phyloP scores from a whole-genome alignment of 2,329 filamentous ascomycete species.

The Nemania bipapillata region DNA sequence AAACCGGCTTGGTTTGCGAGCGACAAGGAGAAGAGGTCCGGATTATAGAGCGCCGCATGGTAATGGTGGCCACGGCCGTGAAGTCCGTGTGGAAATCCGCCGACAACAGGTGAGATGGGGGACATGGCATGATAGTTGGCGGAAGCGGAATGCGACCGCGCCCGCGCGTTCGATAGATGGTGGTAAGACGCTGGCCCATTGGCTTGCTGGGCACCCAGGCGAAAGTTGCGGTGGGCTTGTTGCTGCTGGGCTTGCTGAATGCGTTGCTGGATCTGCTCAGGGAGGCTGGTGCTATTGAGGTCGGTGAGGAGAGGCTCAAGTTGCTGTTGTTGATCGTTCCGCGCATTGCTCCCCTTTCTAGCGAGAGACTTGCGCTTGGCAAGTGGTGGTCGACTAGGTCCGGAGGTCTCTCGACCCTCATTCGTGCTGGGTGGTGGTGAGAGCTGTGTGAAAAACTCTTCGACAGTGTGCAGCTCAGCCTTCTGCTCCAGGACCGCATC shows the following conservation, averaged over 20 bases:
- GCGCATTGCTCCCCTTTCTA: conserved; percentile 53
- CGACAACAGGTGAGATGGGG: conserved; percentile 61
- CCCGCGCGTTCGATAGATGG: conserved; percentile 56
- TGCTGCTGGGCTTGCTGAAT: conserved; percentile 53
- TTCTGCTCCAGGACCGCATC: conserved; percentile 91
- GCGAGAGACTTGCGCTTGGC: conserved; percentile 55
- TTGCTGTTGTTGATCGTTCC: conserved; percentile 52
- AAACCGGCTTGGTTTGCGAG: conserved; percentile 63
- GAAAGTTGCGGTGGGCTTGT: conserved; percentile 58
- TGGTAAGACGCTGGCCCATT: conserved; percentile 57
- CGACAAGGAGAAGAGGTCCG: conserved; percentile 65
- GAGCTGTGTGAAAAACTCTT: conserved; percentile 89
- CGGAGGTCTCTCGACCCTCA: conserved; percentile 57
- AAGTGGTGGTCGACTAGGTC: conserved; percentile 42
- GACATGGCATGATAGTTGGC: conserved; percentile 61
- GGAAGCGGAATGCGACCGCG: conserved; percentile 53
- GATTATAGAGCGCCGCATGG: conserved; percentile 58
- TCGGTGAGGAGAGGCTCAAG: conserved; percentile 57
- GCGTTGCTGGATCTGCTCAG: conserved; percentile 53
- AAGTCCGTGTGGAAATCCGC: conserved; percentile 44
- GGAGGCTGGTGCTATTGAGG: conserved; percentile 44
- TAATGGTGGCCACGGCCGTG: conserved; percentile 49
- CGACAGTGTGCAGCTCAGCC: conserved; percentile 89
- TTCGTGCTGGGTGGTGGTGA: conserved; percentile 68
- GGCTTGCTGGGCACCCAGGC: conserved; percentile 58